Percentiles rank a stretch among this genome's conserved stretches.
These are phyloP conservation scores for Saprolegnia parasitica DNA, from an alignment of 352 stramenopile genomes.

Conservation along the genomic window DNA sequence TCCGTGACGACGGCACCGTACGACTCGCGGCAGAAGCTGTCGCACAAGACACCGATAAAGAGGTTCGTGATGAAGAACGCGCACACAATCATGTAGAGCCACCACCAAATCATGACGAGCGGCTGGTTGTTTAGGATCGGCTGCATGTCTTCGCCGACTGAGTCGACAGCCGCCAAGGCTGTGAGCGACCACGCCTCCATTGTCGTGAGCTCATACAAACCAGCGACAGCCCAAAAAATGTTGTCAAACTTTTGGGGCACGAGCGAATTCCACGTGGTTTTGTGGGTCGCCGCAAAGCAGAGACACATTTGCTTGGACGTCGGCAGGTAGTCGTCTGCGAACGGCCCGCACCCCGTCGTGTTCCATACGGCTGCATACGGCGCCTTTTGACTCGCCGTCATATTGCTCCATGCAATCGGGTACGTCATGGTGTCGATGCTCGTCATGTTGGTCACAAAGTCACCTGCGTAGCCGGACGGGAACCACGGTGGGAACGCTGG, in stretches of 20 bases:
- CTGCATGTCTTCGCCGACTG: constrained; percentile 88
- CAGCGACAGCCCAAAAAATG: constrained; percentile 65
- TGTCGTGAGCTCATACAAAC: constrained; percentile 91
- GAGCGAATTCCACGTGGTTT: constrained; percentile 43
- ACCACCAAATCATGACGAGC: constrained; percentile 80
- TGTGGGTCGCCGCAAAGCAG: constrained; percentile 37
- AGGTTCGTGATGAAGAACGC: constrained; percentile 93
- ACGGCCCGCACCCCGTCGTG: constrained; percentile 39
- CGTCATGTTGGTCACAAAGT: constrained; percentile 10
- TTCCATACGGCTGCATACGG: constrained; percentile 46
- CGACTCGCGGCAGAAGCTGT: constrained; percentile 92
- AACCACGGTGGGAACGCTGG: constrained; percentile 19
- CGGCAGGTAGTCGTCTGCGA: constrained; percentile 27
- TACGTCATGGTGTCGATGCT: constrained; percentile 33
- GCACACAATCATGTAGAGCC: constrained; percentile 27
- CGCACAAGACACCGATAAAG: constrained; percentile 92
- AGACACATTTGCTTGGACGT: constrained; percentile 70
- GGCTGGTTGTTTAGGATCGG: constrained; percentile 94
- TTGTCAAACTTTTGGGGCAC: constrained; percentile 82
- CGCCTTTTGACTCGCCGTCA: constrained; percentile 35
- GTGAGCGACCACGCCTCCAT: constrained; percentile 90
- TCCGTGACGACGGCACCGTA: constrained; percentile 51
- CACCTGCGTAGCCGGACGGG: not conserved
- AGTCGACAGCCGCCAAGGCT: constrained; percentile 88
- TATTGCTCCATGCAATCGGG: constrained; percentile 39